phyloP scores from a whole-genome alignment of 768 basidiomycete species.

The Lyophyllum atratum region DNA sequence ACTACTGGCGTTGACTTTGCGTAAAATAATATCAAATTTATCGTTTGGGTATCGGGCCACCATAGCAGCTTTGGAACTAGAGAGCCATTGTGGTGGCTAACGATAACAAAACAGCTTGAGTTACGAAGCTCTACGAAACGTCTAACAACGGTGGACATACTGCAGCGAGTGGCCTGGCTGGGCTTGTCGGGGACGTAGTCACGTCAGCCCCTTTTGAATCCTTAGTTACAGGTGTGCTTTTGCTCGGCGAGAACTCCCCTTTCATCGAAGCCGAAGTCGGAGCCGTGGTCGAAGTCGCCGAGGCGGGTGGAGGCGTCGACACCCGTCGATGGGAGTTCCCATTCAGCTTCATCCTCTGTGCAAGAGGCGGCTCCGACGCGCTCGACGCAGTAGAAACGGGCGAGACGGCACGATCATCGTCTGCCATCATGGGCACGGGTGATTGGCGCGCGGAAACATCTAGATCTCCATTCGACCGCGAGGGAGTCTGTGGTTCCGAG shows the following conservation, averaged over 20 bases:
- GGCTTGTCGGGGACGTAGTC: constrained; percentile 27
- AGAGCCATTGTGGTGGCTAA: constrained; percentile 74
- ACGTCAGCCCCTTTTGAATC: constrained; percentile 6
- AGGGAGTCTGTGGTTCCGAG: constrained; percentile 59
- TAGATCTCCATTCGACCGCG: constrained; percentile 34
- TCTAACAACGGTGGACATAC: constrained; percentile 10
- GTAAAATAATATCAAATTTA: constrained; percentile 74
- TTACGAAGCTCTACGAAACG: neutral
- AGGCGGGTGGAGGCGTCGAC: constrained; percentile 16
- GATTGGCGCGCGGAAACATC: constrained; percentile 35
- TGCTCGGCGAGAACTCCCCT: constrained; percentile 3
- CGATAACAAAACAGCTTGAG: constrained; percentile 3
- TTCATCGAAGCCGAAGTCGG: constrained; percentile 14
- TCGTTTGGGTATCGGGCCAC: constrained; percentile 79
- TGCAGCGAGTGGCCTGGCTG: constrained; percentile 26
- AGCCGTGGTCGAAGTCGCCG: constrained; percentile 25
- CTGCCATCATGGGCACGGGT: constrained; percentile 29
- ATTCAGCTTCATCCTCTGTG: constrained; percentile 63
- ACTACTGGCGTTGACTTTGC: constrained; percentile 55
- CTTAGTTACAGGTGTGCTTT: constrained; percentile 1
- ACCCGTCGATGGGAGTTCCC: constrained; percentile 41
- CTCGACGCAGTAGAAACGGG: constrained; percentile 77
- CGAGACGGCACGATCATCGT: constrained; percentile 62
- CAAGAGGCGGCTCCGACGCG: constrained; percentile 73
- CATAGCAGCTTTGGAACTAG: constrained; percentile 65